phyloP scores from a whole-genome alignment of 2,329 filamentous ascomycete species.

The Drechslerella coelobrocha region DNA sequence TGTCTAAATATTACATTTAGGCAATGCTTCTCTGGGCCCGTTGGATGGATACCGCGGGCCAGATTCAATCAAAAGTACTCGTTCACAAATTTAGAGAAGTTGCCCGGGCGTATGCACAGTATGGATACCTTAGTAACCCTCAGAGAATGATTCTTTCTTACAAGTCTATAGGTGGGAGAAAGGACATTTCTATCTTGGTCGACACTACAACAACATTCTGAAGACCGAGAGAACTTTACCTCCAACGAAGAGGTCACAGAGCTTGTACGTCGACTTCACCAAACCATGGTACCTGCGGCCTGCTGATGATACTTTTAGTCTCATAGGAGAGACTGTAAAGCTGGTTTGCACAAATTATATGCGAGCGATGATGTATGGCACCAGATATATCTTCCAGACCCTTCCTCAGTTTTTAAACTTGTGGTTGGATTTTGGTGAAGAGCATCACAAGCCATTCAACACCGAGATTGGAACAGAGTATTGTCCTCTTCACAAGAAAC shows the following conservation, averaged over 20 bases:
- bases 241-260: slow-evolving; percentile 76
- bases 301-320: slow-evolving; percentile 58
- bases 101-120: slow-evolving; percentile 64
- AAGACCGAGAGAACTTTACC: slow-evolving; percentile 84
- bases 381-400: slow-evolving; percentile 95
- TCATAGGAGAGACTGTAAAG: slow-evolving; percentile 83
- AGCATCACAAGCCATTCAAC: slow-evolving; percentile 69
- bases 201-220: slow-evolving; percentile 94
- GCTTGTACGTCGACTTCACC: slow-evolving; percentile 61
- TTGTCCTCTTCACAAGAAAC: slow-evolving; percentile 44
- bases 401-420: slow-evolving; percentile 88
- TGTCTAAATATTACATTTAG: slow-evolving; percentile 69
- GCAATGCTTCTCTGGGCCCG: slow-evolving; percentile 90
- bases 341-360: slow-evolving; percentile 94
- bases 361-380: slow-evolving; percentile 82
- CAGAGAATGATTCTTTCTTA: slow-evolving; percentile 52
- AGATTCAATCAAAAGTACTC: slow-evolving; percentile 82
- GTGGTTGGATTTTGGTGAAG: slow-evolving; percentile 88
- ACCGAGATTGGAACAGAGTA: slow-evolving; percentile 62
- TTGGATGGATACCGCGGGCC: slow-evolving; percentile 94
- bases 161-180: slow-evolving; percentile 77
- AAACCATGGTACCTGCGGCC: background rate
- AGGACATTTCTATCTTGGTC: slow-evolving; percentile 93
- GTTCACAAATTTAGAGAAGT: slow-evolving; percentile 83
- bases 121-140: slow-evolving; percentile 57